These are phyloP conservation scores for Trichoderma asperellum DNA, from an alignment of 2,329 filamentous ascomycete species.

Conservation along the genomic window DNA sequence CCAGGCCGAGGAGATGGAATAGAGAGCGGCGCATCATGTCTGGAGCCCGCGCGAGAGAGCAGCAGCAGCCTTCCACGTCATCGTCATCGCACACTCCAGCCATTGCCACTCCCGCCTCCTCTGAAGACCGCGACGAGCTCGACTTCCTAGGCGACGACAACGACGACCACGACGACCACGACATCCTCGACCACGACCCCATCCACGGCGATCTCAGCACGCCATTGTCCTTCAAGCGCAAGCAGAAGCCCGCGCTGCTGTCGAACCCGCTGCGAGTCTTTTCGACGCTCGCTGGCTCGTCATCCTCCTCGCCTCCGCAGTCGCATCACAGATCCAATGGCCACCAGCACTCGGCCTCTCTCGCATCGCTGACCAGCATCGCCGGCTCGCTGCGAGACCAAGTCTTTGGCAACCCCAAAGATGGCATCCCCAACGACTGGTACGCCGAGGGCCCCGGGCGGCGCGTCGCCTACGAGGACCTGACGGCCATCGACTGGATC, in stretches of 20 bases:
- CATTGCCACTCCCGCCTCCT: slow-evolving; percentile 35
- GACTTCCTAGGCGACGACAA: slow-evolving; percentile 49
- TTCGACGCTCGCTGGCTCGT: slow-evolving; percentile 50
- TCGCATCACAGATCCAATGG: slow-evolving; percentile 3
- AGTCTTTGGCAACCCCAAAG: slow-evolving; percentile 43
- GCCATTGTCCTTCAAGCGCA: slow-evolving; percentile 72
- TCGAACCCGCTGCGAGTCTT: slow-evolving; percentile 54
- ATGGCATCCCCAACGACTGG: slow-evolving; percentile 70
- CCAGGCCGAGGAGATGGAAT: slow-evolving; percentile 39
- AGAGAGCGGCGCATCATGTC: slow-evolving; percentile 46
- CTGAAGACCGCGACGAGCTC: slow-evolving; percentile 53
- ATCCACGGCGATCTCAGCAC: slow-evolving; percentile 54
- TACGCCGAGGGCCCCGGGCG: slow-evolving; percentile 86
- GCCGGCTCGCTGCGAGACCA: slow-evolving; percentile 15
- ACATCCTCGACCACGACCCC: slow-evolving; percentile 60
- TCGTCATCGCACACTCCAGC: slow-evolving; percentile 40
- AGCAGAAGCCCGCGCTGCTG: slow-evolving; percentile 56
- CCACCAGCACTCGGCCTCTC: slow-evolving; percentile 17
- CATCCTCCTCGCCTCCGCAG: slow-evolving; percentile 3
- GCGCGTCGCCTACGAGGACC: slow-evolving; percentile 90
- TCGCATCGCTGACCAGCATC: slow-evolving; percentile 19
- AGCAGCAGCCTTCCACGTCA: slow-evolving; percentile 44
- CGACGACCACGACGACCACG: slow-evolving; percentile 45
- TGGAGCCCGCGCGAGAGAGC: slow-evolving; percentile 42
- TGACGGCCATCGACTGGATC: slow-evolving; percentile 99